These are phyloP conservation scores for Nicotiana attenuata DNA, from an alignment of 257 asterid genomes.

Conservation along the genomic window DNA sequence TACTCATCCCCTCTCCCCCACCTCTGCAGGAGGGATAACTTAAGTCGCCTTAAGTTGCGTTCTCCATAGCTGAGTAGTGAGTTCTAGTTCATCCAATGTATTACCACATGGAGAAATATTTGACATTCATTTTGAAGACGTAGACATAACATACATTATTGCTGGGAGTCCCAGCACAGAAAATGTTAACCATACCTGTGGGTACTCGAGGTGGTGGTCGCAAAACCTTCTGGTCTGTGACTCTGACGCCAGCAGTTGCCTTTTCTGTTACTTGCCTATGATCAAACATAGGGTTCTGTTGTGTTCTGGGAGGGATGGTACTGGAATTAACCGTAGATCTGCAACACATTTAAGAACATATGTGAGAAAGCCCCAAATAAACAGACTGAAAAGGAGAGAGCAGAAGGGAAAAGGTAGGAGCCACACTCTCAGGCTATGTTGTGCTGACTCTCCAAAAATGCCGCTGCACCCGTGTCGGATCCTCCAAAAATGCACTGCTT, in stretches of 20 bases:
- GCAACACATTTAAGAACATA: conserved; percentile 16
- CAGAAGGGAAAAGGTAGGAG: not conserved
- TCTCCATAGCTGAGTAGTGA: not conserved
- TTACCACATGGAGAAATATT: not conserved
- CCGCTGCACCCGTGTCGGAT: too few species aligned
- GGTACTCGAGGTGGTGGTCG: conserved; percentile 72
- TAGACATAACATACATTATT: not conserved
- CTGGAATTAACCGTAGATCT: conserved; percentile 76
- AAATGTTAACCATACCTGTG: conserved; percentile 35
- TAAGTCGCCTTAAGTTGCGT: not conserved
- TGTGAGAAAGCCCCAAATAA: not conserved
- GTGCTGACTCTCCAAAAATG: too few species aligned
- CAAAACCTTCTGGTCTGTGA: conserved; percentile 39
- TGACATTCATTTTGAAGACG: not conserved
- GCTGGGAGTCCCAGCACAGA: not conserved
- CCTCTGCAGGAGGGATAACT: not conserved
- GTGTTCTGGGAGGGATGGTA: conserved; percentile 42
- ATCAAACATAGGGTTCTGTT: conserved; percentile 37
- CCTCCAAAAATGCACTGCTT: too few species aligned
- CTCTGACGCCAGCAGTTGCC: conserved; percentile 33
- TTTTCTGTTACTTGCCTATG: conserved; percentile 41
- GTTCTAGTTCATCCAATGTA: not conserved
- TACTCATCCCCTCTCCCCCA: not conserved
- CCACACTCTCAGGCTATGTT: too few species aligned
- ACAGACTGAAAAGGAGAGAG: not conserved